Evolutionary conservation across 2,329 filamentous ascomycete species (phyloP), one percentile per base, ranked within the genome.

Genomic region (Parasarocladium wereldwijsianum): DNA sequence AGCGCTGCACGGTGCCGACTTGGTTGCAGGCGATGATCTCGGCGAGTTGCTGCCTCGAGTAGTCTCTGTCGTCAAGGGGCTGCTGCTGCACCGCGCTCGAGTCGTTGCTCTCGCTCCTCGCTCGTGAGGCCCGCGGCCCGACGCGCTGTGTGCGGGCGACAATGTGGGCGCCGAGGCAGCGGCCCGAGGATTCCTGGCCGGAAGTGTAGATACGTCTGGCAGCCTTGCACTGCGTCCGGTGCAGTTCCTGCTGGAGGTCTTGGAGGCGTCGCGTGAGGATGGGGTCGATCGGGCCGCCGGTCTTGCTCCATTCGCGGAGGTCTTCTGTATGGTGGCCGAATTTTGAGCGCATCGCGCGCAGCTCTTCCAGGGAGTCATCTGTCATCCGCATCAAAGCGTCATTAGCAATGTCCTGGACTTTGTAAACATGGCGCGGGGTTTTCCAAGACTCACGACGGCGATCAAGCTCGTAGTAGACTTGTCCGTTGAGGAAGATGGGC

Each of bases 381-480:
- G 39, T 33, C n/a, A 6, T 8, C 19, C 3, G 8, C 12, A 24
- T 8, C 10, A 22, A 17, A 37, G 43, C 26, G 45, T 42, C 34
- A 24, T 26, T 13, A 30, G 13, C 15, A 24, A 32, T 18, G 20
- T 21, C 24, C 32, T 32, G 29, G 24, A 31, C 26, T 36, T 34
- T 19, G 29, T 17, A 33, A 12, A 12, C n/a, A 34, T 19, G 11
- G 23, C 11, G 23, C 11, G 12, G 29, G 11, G 28, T 25, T 30
- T 27, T 18, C 24, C 11, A 4, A 19, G 14, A 55, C 65, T 39
- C 50, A 70, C 66, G 41, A 34, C 57, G 64, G 32, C 64, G 54
- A 43, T 74, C 67, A 35, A 64, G 62, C 42, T 71, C 62, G 40
- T 73, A 73, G 46, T 71, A 67, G 26, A 61, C 54, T 40, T 64